Base-by-base conservation (phyloP, 257 asterid genomes). In the Coffea eugenioides region DNA sequence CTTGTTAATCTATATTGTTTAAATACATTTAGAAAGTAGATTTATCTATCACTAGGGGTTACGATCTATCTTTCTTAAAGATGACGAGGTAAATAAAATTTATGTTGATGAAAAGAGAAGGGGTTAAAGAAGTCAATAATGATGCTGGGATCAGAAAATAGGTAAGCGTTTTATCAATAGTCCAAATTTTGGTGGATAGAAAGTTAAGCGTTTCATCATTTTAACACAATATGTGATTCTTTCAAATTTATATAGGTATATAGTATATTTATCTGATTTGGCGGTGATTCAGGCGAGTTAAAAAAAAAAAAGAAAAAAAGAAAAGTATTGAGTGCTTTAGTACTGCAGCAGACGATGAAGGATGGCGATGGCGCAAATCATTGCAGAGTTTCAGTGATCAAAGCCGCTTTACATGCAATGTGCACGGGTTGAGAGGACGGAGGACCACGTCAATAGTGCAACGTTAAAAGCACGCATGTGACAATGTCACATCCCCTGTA, bases 401-500 rank as follows among this genome's bases (percentile, higher is more conserved):
- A 5, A 34, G 41, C 75, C 75, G 71, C 57, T 79, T 79, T 36
- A 48, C 34, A 25, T 27, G 82, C 82, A 70, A 15, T 4, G 7
- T 57, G 76, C 73, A 79, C 16, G 66, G 68, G 34, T 36, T 11
- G 61, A 79, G 21, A 43, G 82, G 54, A 80, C 74, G 73, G 71
- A 61, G 82, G 34, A 31, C 34, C 34, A 31, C 34, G 34, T 43
- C 61, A 39, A 79, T 57, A 18, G 12, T 23, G 46, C 48, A 7
- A 3, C 20, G 6, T 61, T 3, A 31, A 71, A 34, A 31, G 79
- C 59, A 27, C 48, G 82, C 82, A 80, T 73, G 82, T 80, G 82
- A 54, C 14, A 31, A 36, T 68, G 72, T 68, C 72, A 31, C 7
- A 15, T 11, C 45, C 73, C 14, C 12, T 12, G 18, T 7, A 3